Evolutionary conservation across 352 stramenopile species (phyloP), one percentile per base, ranked within the genome.

Genomic region (Phytophthora cactorum): DNA sequence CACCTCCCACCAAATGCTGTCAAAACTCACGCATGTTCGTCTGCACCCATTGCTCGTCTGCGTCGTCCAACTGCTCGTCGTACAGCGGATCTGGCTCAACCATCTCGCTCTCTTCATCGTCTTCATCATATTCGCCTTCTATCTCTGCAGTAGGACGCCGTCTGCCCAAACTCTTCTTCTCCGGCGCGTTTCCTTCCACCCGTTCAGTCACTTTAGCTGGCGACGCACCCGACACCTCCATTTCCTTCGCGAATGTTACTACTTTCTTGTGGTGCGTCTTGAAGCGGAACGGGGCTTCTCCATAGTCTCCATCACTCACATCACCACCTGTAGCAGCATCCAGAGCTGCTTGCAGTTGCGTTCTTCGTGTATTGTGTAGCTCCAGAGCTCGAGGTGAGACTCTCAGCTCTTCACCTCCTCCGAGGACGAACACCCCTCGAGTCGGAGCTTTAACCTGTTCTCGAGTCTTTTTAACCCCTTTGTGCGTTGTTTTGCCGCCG

Each of bases 31-130:
- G 68, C n/a, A 91, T 68, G 29, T 91, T 84, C n/a, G 49, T 74
- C 39, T 87, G 71, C 32, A 93, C 82, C 82, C 82, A 93, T 12
- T 90, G 78, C 74, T 88, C 80, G 36, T 93, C 83, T 14, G 66
- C 78, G 38, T 89, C 83, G 45, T 93, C 85, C 25, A 84, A 57
- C 15, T 73, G 64, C 11, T 90, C 81, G 49, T 89, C 85, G 59
- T 91, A 93, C 47, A 93, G 68, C 43, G 72, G 75, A 68, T 93
- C 85, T 0, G 68, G 60, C 38, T 88, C 75, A 15, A 58, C 58
- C 8, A 46, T 60, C 9, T 68, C 64, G 12, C 59, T 68, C 9
- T 74, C 56, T 14, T 64, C 47, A 15, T 44, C 52, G 14, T 73
- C 68, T 28, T 66, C 61, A 22, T 52, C 55, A 4, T 75, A 53